Evolutionary conservation across 495 filamentous ascomycete species (phyloP).

Genomic region (Penicillium ochrochloron): DNA sequence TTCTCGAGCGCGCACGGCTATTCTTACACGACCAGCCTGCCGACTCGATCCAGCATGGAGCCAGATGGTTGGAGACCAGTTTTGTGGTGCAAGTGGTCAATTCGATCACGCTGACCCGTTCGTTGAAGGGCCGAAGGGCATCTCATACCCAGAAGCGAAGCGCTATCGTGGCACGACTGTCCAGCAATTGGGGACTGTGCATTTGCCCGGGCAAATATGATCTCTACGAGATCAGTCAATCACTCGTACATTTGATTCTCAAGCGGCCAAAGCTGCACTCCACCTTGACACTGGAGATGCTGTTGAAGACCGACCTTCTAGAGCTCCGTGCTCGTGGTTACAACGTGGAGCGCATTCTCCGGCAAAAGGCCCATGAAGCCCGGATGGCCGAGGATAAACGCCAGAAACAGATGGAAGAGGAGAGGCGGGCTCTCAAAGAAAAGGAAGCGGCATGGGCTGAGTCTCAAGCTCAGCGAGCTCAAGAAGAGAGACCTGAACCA

Average conservation of each 20-base stretch:
- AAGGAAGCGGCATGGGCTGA: constrained; percentile 61
- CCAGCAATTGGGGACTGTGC: constrained; percentile 54
- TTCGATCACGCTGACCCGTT: constrained; percentile 72
- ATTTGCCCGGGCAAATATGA: constrained; percentile 69
- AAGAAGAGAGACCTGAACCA: constrained; percentile 33
- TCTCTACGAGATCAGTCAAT: constrained; percentile 86
- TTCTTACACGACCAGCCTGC: constrained; percentile 77
- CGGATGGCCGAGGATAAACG: constrained; percentile 82
- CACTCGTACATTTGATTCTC: constrained; percentile 77
- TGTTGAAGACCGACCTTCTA: constrained; percentile 79
- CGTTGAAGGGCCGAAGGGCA: constrained; percentile 67
- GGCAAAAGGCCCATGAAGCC: constrained; percentile 80
- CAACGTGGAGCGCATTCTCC: constrained; percentile 91
- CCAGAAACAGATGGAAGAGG: constrained; percentile 75
- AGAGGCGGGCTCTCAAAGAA: constrained; percentile 65
- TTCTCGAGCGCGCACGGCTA: constrained; percentile 83
- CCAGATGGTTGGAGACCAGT: constrained; percentile 87
- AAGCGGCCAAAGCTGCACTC: constrained; percentile 83
- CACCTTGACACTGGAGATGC: constrained; percentile 82
- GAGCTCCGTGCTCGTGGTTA: constrained; percentile 82
- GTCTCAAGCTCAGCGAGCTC: constrained; percentile 37
- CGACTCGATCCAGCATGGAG: constrained; percentile 78
- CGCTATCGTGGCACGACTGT: constrained; percentile 63
- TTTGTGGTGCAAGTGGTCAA: constrained; percentile 76
- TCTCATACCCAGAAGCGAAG: constrained; percentile 71